Percentiles rank a stretch among this genome's conserved stretches.
These are phyloP conservation scores for Silybum marianum DNA, from an alignment of 129 eudicot species.

Conservation along the genomic window DNA sequence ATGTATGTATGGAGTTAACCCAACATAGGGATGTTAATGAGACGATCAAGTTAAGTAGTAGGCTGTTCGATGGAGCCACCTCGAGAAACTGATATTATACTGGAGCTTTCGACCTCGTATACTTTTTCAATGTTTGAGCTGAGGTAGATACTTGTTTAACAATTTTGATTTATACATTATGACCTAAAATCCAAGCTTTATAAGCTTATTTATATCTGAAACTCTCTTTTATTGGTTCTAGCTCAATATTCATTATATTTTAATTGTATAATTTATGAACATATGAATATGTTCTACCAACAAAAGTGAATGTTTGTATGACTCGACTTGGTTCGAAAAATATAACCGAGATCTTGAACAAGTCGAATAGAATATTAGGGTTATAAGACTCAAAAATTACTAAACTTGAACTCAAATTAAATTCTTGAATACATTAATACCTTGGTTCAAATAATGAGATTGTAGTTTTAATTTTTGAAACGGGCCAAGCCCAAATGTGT, in stretches of 20 bases:
- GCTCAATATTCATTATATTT: too few species aligned
- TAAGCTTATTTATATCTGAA: neutral
- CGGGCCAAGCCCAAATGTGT: too few species aligned
- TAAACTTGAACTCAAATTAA: too few species aligned
- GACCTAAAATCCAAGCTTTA: neutral
- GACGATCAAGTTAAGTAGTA: neutral
- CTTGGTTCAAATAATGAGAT: too few species aligned
- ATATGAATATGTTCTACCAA: neutral
- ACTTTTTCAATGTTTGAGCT: neutral
- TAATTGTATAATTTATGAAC: too few species aligned
- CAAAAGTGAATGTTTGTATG: neutral
- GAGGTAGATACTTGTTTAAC: neutral
- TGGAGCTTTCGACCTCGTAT: neutral
- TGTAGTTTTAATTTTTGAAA: too few species aligned
- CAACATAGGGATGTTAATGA: too few species aligned
- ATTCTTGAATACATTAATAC: too few species aligned
- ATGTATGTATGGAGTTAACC: too few species aligned
- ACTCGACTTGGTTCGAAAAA: neutral
- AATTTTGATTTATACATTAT: too few species aligned
- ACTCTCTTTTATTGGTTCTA: neutral
- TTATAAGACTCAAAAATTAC: neutral
- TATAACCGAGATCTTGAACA: neutral
- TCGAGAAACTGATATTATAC: neutral
- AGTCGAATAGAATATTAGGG: too few species aligned
- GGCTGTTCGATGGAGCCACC: neutral